Percentiles rank a stretch among this genome's conserved stretches.
phyloP scores from a whole-genome alignment of 257 asterid species.

The Leptodermis oblonga region DNA sequence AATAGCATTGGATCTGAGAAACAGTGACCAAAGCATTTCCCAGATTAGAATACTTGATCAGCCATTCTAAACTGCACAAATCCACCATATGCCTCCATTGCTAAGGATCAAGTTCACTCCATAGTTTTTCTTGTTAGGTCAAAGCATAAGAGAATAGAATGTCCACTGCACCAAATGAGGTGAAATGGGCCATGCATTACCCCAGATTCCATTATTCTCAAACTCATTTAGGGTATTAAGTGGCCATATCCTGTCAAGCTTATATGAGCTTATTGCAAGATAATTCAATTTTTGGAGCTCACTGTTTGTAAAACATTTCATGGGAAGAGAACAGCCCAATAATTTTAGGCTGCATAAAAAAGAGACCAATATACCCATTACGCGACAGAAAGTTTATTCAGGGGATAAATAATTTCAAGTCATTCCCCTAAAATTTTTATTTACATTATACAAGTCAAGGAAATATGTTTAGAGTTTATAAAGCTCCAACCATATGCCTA shows the following conservation, averaged over 20 bases:
- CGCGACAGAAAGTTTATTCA: background rate
- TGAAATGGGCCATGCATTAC: background rate
- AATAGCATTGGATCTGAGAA: background rate
- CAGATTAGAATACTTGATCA: background rate
- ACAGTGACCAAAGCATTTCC: background rate
- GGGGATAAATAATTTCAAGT: background rate
- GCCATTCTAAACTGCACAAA: background rate
- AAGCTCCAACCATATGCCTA: background rate
- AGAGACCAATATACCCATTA: background rate
- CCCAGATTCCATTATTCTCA: background rate
- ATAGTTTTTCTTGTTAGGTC: background rate
- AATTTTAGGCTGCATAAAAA: background rate
- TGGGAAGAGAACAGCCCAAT: background rate
- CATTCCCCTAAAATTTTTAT: background rate
- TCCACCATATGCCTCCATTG: background rate
- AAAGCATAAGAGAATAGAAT: background rate
- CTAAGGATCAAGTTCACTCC: background rate
- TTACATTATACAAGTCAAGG: background rate
- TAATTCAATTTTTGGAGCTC: background rate
- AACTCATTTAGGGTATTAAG: background rate
- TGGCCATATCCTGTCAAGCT: too few species aligned
- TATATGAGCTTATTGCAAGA: background rate
- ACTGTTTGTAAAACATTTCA: background rate
- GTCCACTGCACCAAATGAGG: background rate
- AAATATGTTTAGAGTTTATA: background rate